These are phyloP conservation scores for Nicotiana obtusifolia DNA, from an alignment of 257 asterid genomes.

Conservation along the genomic window DNA sequence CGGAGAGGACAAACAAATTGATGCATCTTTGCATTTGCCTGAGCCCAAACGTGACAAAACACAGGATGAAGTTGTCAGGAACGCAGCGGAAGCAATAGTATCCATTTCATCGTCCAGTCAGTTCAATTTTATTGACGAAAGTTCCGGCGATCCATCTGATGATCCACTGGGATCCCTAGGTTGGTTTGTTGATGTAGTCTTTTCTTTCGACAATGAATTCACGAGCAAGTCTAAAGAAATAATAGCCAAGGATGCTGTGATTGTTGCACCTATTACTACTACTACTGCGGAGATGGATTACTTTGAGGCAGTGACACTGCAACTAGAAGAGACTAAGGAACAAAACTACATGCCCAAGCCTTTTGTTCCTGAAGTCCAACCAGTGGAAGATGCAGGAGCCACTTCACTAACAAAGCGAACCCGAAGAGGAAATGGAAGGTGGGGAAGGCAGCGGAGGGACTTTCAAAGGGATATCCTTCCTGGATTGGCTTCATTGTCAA, in stretches of 20 bases:
- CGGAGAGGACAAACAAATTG: constrained; percentile 9
- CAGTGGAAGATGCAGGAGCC: constrained; percentile 40
- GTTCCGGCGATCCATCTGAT: constrained; percentile 20
- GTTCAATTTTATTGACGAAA: constrained; percentile 11
- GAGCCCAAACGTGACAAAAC: constrained; percentile 11
- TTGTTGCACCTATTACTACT: constrained; percentile 2
- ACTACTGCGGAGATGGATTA: constrained; percentile 52
- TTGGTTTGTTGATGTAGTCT: constrained; percentile 54
- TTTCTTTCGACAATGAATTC: constrained; percentile 26
- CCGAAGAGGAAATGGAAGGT: constrained; percentile 77
- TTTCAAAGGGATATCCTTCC: constrained; percentile 94
- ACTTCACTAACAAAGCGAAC: constrained; percentile 30
- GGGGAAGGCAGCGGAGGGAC: constrained; percentile 92
- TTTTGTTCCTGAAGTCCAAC: constrained; percentile 40
- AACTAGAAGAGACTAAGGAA: constrained; percentile 51
- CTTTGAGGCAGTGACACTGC: constrained; percentile 77
- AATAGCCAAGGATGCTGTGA: constrained; percentile 20
- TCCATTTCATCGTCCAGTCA: constrained; percentile 44
- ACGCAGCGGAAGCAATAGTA: constrained; percentile 41
- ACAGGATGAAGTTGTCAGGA: constrained; percentile 27
- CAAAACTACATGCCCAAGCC: constrained; percentile 78
- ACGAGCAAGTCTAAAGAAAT: constrained; percentile 25
- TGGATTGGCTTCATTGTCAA: constrained; percentile 63
- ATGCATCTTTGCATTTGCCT: constrained; percentile 1
- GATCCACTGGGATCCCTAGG: constrained; percentile 43